Percentiles rank a stretch among this genome's conserved stretches.
Conservation (phyloP, 1,284 basidiomycete genomes). For the Sanguinoderma infundibulare region DNA sequence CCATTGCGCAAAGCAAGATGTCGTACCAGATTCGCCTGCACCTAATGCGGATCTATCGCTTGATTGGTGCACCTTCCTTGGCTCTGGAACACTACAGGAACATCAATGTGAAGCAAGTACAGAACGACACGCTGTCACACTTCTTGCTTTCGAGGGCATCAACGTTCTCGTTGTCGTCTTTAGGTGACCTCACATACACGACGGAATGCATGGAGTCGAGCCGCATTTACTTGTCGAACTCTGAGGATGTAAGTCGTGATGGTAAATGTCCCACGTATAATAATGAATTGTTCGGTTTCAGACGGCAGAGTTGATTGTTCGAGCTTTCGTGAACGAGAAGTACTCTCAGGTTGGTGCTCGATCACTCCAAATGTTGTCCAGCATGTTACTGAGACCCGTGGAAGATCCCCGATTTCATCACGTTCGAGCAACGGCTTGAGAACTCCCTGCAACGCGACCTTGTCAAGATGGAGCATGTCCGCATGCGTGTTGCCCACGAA, state of each 20-base stretch:
- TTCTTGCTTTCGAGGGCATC: conserved; percentile 77
- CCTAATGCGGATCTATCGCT: conserved; percentile 77
- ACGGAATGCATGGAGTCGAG: conserved; percentile 78
- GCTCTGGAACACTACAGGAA: conserved; percentile 78
- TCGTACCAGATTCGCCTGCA: conserved; percentile 78
- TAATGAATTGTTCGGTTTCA: conserved; percentile 33
- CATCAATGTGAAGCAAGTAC: conserved; percentile 81
- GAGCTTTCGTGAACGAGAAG: conserved; percentile 77
- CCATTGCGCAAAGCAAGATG: conserved; percentile 72
- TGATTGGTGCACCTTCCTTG: conserved; percentile 76
- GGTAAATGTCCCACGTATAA: too few species aligned
- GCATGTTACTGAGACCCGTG: background rate
- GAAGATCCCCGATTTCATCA: conserved; percentile 81
- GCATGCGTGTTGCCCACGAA: conserved; percentile 82
- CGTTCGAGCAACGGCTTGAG: conserved; percentile 77
- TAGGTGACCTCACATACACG: conserved; percentile 71
- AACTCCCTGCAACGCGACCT: conserved; percentile 82
- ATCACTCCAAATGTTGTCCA: background rate
- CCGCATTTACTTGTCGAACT: conserved; percentile 78
- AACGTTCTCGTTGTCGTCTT: conserved; percentile 76
- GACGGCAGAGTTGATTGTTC: conserved; percentile 80
- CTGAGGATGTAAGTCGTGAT: conserved; percentile 60
- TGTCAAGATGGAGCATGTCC: conserved; percentile 78
- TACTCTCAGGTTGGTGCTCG: conserved; percentile 74
- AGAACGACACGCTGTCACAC: conserved; percentile 86